Evolutionary conservation across 441 rosid species (phyloP).

Genomic region (Populus tomentosa): DNA sequence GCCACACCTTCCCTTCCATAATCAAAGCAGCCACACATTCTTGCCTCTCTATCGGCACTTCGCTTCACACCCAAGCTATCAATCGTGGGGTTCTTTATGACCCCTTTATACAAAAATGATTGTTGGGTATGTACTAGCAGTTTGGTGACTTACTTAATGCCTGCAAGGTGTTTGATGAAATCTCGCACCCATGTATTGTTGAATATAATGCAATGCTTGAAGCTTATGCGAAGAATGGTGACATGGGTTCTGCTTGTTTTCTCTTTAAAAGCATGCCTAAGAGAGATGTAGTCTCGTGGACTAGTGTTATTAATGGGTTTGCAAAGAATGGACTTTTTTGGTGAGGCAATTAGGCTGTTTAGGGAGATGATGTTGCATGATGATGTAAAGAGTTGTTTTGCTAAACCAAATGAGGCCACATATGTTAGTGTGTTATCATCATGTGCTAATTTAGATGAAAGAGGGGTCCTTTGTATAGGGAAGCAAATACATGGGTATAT

Average conservation of each 20-base stretch:
- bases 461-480: conserved; percentile 19
- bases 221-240: conserved; percentile 54
- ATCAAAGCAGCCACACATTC: conserved; percentile 39
- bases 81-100: conserved; percentile 45
- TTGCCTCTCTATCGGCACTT: conserved; percentile 24
- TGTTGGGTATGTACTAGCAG: conserved; percentile 37
- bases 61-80: conserved; percentile 52
- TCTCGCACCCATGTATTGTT: conserved; percentile 31
- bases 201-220: conserved; percentile 57
- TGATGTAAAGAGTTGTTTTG: background rate
- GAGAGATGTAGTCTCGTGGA: conserved; percentile 68
- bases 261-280: conserved; percentile 41
- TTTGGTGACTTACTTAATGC: conserved; percentile 29
- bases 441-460: conserved; percentile 13
- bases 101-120: conserved; percentile 51
- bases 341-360: too few species aligned
- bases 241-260: conserved; percentile 41
- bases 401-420: conserved; percentile 27
- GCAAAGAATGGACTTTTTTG: conserved; percentile 20
- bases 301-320: conserved; percentile 60
- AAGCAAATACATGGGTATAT: background rate
- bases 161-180: background rate
- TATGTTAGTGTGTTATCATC: conserved; percentile 46
- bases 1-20: conserved; percentile 61
- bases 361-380: too few species aligned